phyloP scores from a whole-genome alignment of 108 stramenopile species.

The Cyclotella kingstonii region DNA sequence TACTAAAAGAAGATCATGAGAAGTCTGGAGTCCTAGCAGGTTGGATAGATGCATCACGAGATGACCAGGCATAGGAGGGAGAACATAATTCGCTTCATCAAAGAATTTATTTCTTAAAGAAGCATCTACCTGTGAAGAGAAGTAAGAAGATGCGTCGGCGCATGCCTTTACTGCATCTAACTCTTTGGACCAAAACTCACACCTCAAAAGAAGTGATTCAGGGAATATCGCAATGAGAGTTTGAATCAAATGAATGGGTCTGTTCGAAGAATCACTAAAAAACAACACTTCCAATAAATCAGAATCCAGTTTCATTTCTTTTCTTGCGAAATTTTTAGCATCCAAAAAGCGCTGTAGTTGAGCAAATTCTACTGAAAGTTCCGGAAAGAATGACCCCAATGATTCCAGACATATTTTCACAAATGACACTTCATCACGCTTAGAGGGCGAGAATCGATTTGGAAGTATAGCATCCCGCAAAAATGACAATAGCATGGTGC shows the following conservation, averaged over 20 bases:
- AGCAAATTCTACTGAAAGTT: conserved; percentile 39
- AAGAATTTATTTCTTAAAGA: neutral
- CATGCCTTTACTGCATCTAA: conserved; percentile 34
- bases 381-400: conserved; percentile 51
- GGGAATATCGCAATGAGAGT: conserved; percentile 44
- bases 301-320: conserved; percentile 18
- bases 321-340: conserved; percentile 54
- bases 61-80: conserved; percentile 59
- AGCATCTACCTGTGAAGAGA: conserved; percentile 26
- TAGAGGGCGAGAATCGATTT: too few species aligned
- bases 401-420: conserved; percentile 46
- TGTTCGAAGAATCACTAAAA: conserved; percentile 27
- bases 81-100: conserved; percentile 20
- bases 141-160: conserved; percentile 30
- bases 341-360: conserved; percentile 44
- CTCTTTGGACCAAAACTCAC: conserved; percentile 57
- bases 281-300: conserved; percentile 30
- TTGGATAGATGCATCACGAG: conserved; percentile 63
- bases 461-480: conserved; percentile 10
- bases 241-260: conserved; percentile 30
- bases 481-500: conserved; percentile 21
- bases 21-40: conserved; percentile 47
- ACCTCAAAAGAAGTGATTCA: conserved; percentile 47
- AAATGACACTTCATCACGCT: conserved; percentile 4
- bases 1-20: conserved; percentile 37